Conservation (phyloP, 1,139 yeast genomes). For the Kodamaea sp. region DNA sequence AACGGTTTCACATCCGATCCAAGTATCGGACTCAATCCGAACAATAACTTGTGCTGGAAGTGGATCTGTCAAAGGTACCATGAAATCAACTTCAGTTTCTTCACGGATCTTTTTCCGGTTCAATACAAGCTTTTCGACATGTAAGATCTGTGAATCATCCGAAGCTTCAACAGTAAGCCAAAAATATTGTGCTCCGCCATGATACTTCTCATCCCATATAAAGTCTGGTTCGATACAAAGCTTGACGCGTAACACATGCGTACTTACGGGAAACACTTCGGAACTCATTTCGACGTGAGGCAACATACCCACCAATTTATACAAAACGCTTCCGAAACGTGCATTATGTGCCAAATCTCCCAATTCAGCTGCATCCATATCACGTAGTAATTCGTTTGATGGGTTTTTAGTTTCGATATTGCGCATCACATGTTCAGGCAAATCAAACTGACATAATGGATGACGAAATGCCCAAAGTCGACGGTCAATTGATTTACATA, state of each 20-base stretch:
- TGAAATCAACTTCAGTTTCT: slow-evolving; percentile 78
- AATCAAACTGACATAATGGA: slow-evolving; percentile 82
- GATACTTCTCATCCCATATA: slow-evolving; percentile 76
- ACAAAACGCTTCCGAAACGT: slow-evolving; percentile 64
- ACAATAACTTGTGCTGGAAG: slow-evolving; percentile 83
- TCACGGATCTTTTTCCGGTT: slow-evolving; percentile 53
- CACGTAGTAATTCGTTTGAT: slow-evolving; percentile 66
- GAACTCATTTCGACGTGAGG: slow-evolving; percentile 73
- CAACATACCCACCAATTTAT: slow-evolving; percentile 61
- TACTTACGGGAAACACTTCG: slow-evolving; percentile 87
- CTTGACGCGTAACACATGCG: slow-evolving; percentile 80
- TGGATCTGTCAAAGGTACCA: slow-evolving; percentile 88
- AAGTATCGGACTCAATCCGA: slow-evolving; percentile 73
- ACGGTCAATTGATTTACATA: slow-evolving; percentile 83
- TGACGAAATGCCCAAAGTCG: slow-evolving; percentile 89
- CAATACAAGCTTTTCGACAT: slow-evolving; percentile 75
- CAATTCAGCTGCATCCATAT: slow-evolving; percentile 69
- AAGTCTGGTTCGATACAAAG: slow-evolving; percentile 71
- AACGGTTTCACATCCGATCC: slow-evolving; percentile 83
- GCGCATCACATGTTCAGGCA: slow-evolving; percentile 63
- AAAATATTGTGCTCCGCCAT: slow-evolving; percentile 81
- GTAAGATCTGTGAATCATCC: slow-evolving; percentile 68
- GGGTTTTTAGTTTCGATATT: slow-evolving; percentile 64
- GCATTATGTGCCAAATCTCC: slow-evolving; percentile 87
- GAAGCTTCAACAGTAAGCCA: slow-evolving; percentile 94